Evolutionary conservation across 352 stramenopile genomes (phyloP).

Genomic region (Globisporangium spinosum): DNA sequence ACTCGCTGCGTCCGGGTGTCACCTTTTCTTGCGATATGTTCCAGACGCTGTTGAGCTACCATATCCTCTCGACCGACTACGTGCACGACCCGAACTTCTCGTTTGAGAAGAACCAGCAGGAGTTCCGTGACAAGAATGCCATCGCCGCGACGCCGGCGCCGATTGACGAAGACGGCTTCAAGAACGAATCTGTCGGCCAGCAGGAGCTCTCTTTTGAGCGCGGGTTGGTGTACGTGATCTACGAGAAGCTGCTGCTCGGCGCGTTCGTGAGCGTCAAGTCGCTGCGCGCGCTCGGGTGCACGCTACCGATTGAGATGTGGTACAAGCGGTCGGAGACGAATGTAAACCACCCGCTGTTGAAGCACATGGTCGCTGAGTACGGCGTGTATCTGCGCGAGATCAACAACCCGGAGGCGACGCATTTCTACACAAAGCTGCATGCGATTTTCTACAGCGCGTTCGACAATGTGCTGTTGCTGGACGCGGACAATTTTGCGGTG

Average conservation of each 20-base stretch:
- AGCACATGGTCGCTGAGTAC: conserved; percentile 33
- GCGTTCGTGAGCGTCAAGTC: conserved; percentile 22
- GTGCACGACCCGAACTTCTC: conserved; percentile 21
- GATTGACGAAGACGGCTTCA: conserved; percentile 17
- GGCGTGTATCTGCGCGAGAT: conserved; percentile 46
- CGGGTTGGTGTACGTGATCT: conserved; percentile 26
- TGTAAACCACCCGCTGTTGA: conserved; percentile 34
- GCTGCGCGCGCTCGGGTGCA: conserved; percentile 40
- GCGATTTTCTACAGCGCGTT: conserved; percentile 54
- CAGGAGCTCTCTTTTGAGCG: conserved; percentile 21
- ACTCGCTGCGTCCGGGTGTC: conserved; percentile 23
- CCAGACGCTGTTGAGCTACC: conserved; percentile 19
- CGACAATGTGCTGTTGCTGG: conserved; percentile 50
- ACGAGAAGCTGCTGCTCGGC: conserved; percentile 24
- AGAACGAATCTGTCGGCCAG: conserved; percentile 17
- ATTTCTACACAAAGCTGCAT: conserved; percentile 58
- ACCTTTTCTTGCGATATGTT: conserved; percentile 25
- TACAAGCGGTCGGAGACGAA: conserved; percentile 40
- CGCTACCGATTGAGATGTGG: conserved; percentile 58
- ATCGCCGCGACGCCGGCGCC: conserved; percentile 21
- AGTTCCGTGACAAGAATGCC: conserved; percentile 8
- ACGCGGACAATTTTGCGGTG: conserved; percentile 59
- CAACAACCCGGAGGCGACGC: conserved; percentile 32
- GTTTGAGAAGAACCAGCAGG: conserved; percentile 17
- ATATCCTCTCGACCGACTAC: conserved; percentile 21